Base-by-base conservation (phyloP, 768 basidiomycete species). In the Naganishia kalamii region DNA sequence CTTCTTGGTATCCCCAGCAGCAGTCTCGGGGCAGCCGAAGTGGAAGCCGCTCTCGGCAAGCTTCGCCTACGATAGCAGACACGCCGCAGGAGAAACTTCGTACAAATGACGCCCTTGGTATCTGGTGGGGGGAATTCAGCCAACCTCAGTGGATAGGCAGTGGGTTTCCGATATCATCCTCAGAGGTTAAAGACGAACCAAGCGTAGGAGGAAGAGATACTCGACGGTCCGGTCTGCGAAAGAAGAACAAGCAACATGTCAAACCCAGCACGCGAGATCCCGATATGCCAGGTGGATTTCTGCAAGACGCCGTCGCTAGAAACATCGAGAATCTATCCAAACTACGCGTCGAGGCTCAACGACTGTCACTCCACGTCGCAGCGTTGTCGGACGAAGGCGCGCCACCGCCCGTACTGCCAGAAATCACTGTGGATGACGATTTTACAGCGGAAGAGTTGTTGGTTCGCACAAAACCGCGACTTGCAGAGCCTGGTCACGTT, bases 141-240 rank as follows among this genome's bases (percentile, higher is more conserved):
- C 54, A 57, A 17, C 54, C 54, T 40, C 54, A 57, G 37, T 57
- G 54, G 54, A 41, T 57, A 21, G 54, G 54, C 33, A 57, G 54
- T 15, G 54, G 54, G 15, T 57, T 57, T 40, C 35, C 54, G 21
- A 57, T 57, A 6, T 40, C 54, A 17, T 23, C 37, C 21, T 8
- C 37, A 19, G 54, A 57, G 6, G n/a, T 7, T 15, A 41, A 21
- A 12, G 23, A 57, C 11, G 37, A 57, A 27, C 3, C 19, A 6
- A 2, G 10, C 21, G 23, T 33, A 3, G 54, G 27, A 25, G 12
- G 17, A 21, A 33, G 21, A 25, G 21, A 37, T 13, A 3, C 10
- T 37, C 5, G 35, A n/a, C 30, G 51, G 15, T 23, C 12, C n/a
- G 12, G 23, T n/a, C 35, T 25, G 23, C 37, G 21, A 27, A 57